Conservation (phyloP, 805 yeast genomes). For the Wickerhamiella parazyma region DNA sequence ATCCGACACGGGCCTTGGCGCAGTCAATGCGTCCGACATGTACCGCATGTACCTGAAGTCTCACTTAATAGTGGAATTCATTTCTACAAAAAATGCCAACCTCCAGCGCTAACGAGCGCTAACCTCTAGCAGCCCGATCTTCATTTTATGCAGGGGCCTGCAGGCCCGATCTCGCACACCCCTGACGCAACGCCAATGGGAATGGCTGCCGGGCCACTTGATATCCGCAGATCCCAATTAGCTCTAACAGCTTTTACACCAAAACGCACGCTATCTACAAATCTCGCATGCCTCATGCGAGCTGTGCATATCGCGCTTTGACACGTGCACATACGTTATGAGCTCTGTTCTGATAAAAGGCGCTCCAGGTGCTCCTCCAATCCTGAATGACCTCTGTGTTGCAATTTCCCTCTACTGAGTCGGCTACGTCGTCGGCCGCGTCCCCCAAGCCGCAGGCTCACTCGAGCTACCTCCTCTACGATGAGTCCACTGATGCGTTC, state of each 20-base stretch:
- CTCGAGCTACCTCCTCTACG: slow-evolving; percentile 13
- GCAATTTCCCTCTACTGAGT: neutral
- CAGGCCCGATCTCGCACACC: no score
- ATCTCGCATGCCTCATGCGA: neutral
- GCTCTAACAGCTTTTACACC: neutral
- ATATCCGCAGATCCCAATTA: no score
- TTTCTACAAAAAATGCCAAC: no score
- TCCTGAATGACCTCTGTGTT: slow-evolving; percentile 2
- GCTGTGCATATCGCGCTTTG: neutral
- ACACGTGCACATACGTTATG: neutral
- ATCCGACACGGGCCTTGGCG: no score
- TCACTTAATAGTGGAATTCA: no score
- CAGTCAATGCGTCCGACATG: no score
- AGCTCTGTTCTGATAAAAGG: neutral
- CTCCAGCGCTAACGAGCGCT: no score
- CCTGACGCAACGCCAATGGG: no score
- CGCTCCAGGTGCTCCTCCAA: neutral
- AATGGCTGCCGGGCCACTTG: no score
- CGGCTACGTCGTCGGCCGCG: neutral
- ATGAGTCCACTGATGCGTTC: slow-evolving; percentile 7
- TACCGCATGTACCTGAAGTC: no score
- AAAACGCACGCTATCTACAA: neutral
- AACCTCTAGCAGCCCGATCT: no score
- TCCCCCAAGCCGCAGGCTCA: neutral
- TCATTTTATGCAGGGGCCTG: no score